Evolutionary conservation across 352 stramenopile genomes (phyloP), one percentile per base, ranked within the genome.

Genomic region (Globisporangium parvum): DNA sequence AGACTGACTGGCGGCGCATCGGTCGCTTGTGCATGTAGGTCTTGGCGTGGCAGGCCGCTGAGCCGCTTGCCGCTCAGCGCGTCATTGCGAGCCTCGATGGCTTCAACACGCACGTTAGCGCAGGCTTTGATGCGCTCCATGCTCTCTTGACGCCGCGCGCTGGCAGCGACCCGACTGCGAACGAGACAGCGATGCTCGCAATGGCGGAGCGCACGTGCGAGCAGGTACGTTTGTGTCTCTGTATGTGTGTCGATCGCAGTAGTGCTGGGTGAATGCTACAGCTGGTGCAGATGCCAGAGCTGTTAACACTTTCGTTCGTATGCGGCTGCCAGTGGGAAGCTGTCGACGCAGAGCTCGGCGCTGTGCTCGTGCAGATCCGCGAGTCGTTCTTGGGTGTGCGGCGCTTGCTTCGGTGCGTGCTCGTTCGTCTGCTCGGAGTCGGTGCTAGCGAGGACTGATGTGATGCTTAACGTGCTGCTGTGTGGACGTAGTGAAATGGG

Each of bases 311-410:
- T 12, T 47, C n/a, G 41, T 26, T 47, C 26, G 41, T 45, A 20
- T 20, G 15, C n/a, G 39, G 15, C 14, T 45, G 14, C 2, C 44
- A 92, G 81, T 94, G 81, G 84, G 24, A 21, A 11, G 41, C 48
- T 3, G 48, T 73, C 0, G 57, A 88, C 48, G 14, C 48, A 9
- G 48, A 15, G 1, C 54, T 91, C 33, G 81, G 74, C 21, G 24
- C 31, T 11, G 55, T 73, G 6, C 65, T 98, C 20, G 31, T 71
- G 3, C 62, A 67, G 62, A 64, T 97, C 18, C 80, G 73, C 6
- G 61, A 78, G n/a, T 69, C 76, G 6, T 98, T 97, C 57, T 51
- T 80, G 44, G 55, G 78, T 51, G 80, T 94, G 53, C 85, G 95
- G 50, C 35, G 65, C 21, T 67, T 87, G 44, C 79, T 98, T 40